Conservation (phyloP, 176 grass and related monocot species). For the Aegilops longissima region DNA sequence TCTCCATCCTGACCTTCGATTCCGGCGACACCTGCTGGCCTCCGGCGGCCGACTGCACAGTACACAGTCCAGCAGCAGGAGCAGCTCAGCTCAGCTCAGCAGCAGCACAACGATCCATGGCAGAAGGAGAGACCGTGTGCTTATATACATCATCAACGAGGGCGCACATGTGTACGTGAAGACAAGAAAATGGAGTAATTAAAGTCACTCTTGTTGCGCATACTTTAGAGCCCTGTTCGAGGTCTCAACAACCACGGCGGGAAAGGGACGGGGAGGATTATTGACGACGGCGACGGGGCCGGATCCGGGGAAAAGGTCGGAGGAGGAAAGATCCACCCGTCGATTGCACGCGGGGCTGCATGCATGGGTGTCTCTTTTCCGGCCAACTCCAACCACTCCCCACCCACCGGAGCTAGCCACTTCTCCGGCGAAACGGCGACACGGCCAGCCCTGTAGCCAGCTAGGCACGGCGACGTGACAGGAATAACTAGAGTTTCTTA, state of each 20-base stretch:
- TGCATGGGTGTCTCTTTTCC: conserved; percentile 18
- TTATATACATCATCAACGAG: not conserved
- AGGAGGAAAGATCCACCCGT: not conserved
- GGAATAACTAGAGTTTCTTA: not conserved
- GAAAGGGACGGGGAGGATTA: conserved; percentile 27
- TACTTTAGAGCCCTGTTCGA: conserved; percentile 28
- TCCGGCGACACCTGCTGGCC: not conserved
- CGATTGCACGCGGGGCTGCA: not conserved
- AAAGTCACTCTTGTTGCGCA: not conserved
- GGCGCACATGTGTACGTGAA: conserved; percentile 30
- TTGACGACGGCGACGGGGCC: conserved; percentile 13
- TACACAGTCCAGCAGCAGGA: conserved; percentile 16
- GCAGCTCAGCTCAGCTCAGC: not conserved
- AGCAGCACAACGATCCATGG: not conserved
- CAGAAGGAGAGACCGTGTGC: not conserved
- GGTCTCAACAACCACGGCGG: conserved; percentile 49
- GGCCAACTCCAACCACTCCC: conserved; percentile 54
- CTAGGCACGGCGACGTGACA: not conserved
- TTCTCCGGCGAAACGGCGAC: conserved; percentile 14
- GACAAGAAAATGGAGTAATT: not conserved
- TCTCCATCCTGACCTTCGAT: conserved; percentile 34
- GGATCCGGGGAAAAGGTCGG: not conserved
- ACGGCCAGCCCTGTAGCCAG: not conserved
- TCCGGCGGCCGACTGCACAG: conserved; percentile 26
- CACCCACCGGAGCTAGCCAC: conserved; percentile 24